Conservation (phyloP, 1,139 yeast genomes). For the Blastobotrys ciferrii region DNA sequence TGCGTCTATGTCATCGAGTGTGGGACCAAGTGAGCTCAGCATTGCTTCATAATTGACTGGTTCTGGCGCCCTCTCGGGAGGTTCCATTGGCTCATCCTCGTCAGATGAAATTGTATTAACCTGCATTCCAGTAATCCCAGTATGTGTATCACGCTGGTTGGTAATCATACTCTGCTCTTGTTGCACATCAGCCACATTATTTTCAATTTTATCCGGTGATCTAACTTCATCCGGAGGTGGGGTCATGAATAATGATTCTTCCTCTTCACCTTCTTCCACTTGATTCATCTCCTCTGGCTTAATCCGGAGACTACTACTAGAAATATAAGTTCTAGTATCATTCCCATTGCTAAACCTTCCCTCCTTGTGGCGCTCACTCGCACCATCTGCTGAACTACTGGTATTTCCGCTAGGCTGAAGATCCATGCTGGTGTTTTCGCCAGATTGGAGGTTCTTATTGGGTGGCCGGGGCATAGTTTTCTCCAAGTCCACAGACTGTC, state of each 20-base stretch:
- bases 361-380: no score
- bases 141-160: neutral
- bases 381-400: neutral
- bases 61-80: neutral
- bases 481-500: no score
- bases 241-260: constrained; percentile 6
- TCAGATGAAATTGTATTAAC: constrained; percentile 3
- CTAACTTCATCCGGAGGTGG: neutral
- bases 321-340: no score
- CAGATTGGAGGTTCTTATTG: no score
- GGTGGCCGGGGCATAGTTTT: no score
- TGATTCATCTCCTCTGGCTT: neutral
- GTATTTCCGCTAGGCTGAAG: no score
- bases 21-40: neutral
- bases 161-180: neutral
- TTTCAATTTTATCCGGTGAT: no score
- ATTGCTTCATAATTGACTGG: constrained; percentile 1
- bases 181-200: neutral
- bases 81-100: neutral
- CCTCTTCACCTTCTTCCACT: constrained; percentile 1
- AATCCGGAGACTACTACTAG: neutral
- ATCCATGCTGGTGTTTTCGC: no score
- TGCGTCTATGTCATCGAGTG: constrained; percentile 4
- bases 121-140: no score
- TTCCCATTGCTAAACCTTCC: no score